Evolutionary conservation across 75 land plant genomes (phyloP).

Genomic region (Selaginella moellendorffii): DNA sequence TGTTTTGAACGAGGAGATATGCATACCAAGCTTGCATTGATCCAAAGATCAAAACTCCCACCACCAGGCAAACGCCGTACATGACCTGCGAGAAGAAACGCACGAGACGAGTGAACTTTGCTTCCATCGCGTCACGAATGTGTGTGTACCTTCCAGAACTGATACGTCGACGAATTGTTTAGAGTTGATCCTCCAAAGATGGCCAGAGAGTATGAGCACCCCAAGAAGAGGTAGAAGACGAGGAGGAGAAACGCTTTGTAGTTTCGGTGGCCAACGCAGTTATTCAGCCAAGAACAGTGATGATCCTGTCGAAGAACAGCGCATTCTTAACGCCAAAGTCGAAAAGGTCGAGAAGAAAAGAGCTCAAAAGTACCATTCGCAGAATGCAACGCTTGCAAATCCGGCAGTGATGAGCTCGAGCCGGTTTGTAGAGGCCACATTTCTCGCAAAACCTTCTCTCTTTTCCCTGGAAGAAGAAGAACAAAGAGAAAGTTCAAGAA

Average conservation of each 20-base stretch:
- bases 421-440: conserved; percentile 66
- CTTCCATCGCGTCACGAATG: too few relatives aligned
- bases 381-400: conserved; percentile 90
- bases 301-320: conserved; percentile 46
- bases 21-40: conserved; percentile 56
- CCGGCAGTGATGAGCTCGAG: conserved; percentile 97
- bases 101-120: too few relatives aligned
- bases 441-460: background rate
- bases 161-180: background rate
- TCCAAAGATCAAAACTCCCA: conserved; percentile 26
- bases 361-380: conserved; percentile 57
- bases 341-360: background rate
- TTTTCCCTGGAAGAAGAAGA: too few relatives aligned
- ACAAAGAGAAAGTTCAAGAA: too few relatives aligned
- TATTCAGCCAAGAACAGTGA: background rate
- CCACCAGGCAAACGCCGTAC: conserved; percentile 26
- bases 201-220: conserved; percentile 49
- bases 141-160: background rate
- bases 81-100: conserved; percentile 29
- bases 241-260: background rate
- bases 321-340: background rate
- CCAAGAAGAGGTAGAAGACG: background rate
- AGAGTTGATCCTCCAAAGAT: background rate
- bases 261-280: background rate
- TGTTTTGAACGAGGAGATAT: conserved; percentile 50